These are phyloP conservation scores for Strigomonas culicis DNA, from an alignment of 208 protist genomes.

Conservation along the genomic window DNA sequence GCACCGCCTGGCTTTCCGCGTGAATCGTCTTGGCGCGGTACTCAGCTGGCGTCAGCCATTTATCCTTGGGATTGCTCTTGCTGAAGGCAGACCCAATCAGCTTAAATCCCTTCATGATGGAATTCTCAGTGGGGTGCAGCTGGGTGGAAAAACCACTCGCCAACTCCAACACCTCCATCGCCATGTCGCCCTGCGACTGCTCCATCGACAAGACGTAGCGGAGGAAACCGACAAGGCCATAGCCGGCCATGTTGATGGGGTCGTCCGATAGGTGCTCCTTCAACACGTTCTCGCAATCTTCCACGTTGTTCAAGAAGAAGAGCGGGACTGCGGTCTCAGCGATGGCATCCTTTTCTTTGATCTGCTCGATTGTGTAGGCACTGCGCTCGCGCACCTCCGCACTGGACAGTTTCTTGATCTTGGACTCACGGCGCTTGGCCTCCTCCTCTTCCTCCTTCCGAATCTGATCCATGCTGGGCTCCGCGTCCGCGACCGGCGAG, in stretches of 20 bases:
- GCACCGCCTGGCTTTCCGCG: conserved; percentile 40
- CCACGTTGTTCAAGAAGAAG: conserved; percentile 58
- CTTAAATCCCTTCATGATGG: conserved; percentile 18
- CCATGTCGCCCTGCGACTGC: conserved; percentile 33
- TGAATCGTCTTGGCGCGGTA: conserved; percentile 54
- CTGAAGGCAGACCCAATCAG: conserved; percentile 23
- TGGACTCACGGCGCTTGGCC: not conserved
- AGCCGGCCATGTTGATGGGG: conserved; percentile 31
- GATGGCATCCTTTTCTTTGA: conserved; percentile 30
- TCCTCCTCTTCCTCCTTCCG: conserved; percentile 4
- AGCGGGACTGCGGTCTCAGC: conserved; percentile 23
- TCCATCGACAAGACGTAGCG: conserved; percentile 55
- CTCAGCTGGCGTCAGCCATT: conserved; percentile 31
- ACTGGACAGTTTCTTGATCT: conserved; percentile 15
- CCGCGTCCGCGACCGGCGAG: not conserved
- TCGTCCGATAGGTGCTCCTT: conserved; percentile 19
- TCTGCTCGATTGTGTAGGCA: conserved; percentile 24
- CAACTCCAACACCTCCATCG: conserved; percentile 26
- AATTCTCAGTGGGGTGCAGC: conserved; percentile 20
- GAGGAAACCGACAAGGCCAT: conserved; percentile 34
- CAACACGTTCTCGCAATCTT: conserved; percentile 47
- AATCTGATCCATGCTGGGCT: not conserved
- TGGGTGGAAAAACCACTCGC: conserved; percentile 35
- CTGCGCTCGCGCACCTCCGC: conserved; percentile 25
- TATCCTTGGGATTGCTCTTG: conserved; percentile 16